Conservation (phyloP, 2,329 filamentous ascomycete genomes). For the Fusarium zealandicum region DNA sequence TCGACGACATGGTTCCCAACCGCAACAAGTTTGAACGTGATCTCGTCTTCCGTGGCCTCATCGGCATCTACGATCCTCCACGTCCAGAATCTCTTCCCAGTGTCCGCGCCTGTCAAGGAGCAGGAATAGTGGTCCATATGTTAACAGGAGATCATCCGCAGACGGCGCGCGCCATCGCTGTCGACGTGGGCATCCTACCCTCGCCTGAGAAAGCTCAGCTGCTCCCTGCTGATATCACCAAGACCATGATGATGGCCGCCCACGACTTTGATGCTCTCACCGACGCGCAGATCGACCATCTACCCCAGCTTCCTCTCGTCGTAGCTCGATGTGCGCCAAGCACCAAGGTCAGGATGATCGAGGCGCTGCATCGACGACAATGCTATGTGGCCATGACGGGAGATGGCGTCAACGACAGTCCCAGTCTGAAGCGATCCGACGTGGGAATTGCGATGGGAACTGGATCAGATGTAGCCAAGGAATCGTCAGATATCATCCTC, state of each 20-base stretch:
- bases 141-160: slow-evolving; percentile 73
- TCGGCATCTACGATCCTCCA: slow-evolving; percentile 77
- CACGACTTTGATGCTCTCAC: slow-evolving; percentile 71
- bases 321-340: slow-evolving; percentile 74
- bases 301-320: slow-evolving; percentile 70
- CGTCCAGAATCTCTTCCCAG: slow-evolving; percentile 68
- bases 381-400: slow-evolving; percentile 75
- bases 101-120: slow-evolving; percentile 66
- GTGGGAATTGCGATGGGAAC: slow-evolving; percentile 77
- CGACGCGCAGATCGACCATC: slow-evolving; percentile 67
- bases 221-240: slow-evolving; percentile 61
- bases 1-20: slow-evolving; percentile 43
- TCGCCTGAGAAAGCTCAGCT: slow-evolving; percentile 53
- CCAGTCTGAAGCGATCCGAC: slow-evolving; percentile 71
- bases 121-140: slow-evolving; percentile 72
- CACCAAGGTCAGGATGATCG: slow-evolving; percentile 79
- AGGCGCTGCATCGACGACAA: slow-evolving; percentile 70
- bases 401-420: slow-evolving; percentile 75
- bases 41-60: slow-evolving; percentile 71
- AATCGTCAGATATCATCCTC: slow-evolving; percentile 71
- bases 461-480: slow-evolving; percentile 75
- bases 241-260: slow-evolving; percentile 71
- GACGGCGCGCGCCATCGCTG: slow-evolving; percentile 69
- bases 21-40: slow-evolving; percentile 67
- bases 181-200: slow-evolving; percentile 68